Evolutionary conservation across 805 yeast species (phyloP).

Genomic region (Candida maesae): DNA sequence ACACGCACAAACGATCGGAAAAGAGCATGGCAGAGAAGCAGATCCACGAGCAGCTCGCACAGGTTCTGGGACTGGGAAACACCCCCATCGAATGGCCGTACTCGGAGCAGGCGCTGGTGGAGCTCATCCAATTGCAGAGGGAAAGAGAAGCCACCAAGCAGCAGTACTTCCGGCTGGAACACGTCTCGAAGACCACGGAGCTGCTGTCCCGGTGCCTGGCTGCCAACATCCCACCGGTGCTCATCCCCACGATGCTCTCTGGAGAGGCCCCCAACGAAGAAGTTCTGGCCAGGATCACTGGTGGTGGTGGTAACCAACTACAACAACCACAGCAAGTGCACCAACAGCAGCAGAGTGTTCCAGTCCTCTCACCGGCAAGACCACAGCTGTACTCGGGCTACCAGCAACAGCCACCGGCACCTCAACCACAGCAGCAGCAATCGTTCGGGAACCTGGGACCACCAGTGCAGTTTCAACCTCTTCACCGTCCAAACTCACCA

Average conservation of each 20-base stretch:
- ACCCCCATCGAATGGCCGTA: slow-evolving; percentile 25
- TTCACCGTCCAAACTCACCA: slow-evolving; percentile 51
- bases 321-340: slow-evolving; percentile 5
- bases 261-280: slow-evolving; percentile 28
- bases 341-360: no score
- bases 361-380: slow-evolving; percentile 2
- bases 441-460: slow-evolving; percentile 18
- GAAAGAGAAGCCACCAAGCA: slow-evolving; percentile 85
- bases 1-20: no score
- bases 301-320: no score
- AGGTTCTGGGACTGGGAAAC: slow-evolving; percentile 22
- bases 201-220: slow-evolving; percentile 57
- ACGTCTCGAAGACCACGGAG: slow-evolving; percentile 54
- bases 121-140: slow-evolving; percentile 22
- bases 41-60: slow-evolving; percentile 22
- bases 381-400: not conserved
- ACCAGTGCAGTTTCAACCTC: slow-evolving; percentile 17
- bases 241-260: slow-evolving; percentile 59
- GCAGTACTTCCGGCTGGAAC: slow-evolving; percentile 66
- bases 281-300: slow-evolving; percentile 2
- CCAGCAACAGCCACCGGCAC: not conserved
- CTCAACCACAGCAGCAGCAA: slow-evolving; percentile 4
- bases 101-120: slow-evolving; percentile 22
- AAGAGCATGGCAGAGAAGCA: slow-evolving; percentile 1
- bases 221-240: slow-evolving; percentile 58